phyloP scores from a whole-genome alignment of 805 yeast species.

The Zygotorulaspora danielsina region DNA sequence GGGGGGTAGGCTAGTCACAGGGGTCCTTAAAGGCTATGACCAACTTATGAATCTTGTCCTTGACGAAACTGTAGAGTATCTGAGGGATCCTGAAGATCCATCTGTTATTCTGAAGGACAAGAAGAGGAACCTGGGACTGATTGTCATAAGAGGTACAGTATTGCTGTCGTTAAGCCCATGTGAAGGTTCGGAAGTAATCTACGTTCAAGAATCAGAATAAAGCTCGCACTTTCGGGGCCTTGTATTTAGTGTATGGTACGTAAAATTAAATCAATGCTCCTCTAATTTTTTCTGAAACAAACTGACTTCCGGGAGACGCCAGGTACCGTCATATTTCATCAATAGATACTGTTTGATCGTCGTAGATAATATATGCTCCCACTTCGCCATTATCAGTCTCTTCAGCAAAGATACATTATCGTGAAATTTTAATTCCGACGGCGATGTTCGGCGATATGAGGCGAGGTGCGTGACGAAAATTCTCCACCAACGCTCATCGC shows the following conservation, averaged over 20 bases:
- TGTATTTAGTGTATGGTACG: conserved; percentile 2
- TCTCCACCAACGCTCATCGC: conserved; percentile 2
- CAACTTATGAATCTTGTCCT: conserved; percentile 75
- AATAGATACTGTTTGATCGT: too few relatives aligned
- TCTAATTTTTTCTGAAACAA: background rate
- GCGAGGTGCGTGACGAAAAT: background rate
- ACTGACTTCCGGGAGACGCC: too few relatives aligned
- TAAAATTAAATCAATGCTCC: background rate
- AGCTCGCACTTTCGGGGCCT: too few relatives aligned
- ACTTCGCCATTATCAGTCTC: too few relatives aligned
- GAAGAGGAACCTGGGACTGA: conserved; percentile 68
- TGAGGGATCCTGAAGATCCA: conserved; percentile 58
- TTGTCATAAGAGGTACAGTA: conserved; percentile 82
- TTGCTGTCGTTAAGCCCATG: conserved; percentile 43
- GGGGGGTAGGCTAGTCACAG: conserved; percentile 83
- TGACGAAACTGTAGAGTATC: conserved; percentile 63
- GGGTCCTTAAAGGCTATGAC: conserved; percentile 78
- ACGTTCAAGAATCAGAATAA: conserved; percentile 20
- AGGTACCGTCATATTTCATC: too few relatives aligned
- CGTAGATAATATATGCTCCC: too few relatives aligned
- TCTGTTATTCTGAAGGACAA: conserved; percentile 45
- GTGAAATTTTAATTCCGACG: too few relatives aligned
- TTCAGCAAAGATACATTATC: too few relatives aligned
- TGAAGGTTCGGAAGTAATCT: conserved; percentile 34
- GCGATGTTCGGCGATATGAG: conserved; percentile 1